Base-by-base conservation (phyloP, 106 monocot species). In the Hemerocallis citrina region DNA sequence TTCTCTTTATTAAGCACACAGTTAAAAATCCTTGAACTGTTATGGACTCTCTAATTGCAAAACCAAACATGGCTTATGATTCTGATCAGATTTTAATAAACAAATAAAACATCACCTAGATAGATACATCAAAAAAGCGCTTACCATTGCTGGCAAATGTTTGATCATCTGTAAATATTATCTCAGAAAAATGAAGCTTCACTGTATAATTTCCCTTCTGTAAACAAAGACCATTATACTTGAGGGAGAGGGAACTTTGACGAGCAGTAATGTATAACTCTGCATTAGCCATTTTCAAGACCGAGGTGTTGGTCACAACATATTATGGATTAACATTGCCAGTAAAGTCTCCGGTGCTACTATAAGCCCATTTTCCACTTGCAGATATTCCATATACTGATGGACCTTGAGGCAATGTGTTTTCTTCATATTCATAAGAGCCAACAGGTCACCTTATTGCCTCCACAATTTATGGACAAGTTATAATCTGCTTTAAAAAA, bases 381-480 rank as follows among this genome's bases (percentile, higher is more conserved):
- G 45, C 27, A 25, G 68, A 78, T 45, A 34, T 5, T 31, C 19
- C 64, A 64, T 48, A 84, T 14, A 16, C 68, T 30, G 84, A 84
- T 55, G 68, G 13, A 9, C 79, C 78, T 15, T 56, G 47, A 1
- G 17, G 9, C 14, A 30, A 56, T 1, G 45, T 30, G 20, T 84
- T 75, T 11, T 32, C 60, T 50, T 75, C 75, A 52, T 72, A 84
- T 28, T 35, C 55, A 14, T 61, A 17, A 7, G 12, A 42, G 6
- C 36, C 75, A 36, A 84, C 27, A 11, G n/a, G n/a, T 79, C 16
- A 68, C 68, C 19, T 16, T 49, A 7, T 31, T 25, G 15, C 84
- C 84, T 64, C 84, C 84, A 68, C 79, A 79, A 40, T 84, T 84
- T 68, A 84, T 79, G 54, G 65, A 79, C 52, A 84, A 19, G 1